These are phyloP conservation scores for Secale cereale DNA, from an alignment of 176 grass and related monocot genomes.

Conservation along the genomic window DNA sequence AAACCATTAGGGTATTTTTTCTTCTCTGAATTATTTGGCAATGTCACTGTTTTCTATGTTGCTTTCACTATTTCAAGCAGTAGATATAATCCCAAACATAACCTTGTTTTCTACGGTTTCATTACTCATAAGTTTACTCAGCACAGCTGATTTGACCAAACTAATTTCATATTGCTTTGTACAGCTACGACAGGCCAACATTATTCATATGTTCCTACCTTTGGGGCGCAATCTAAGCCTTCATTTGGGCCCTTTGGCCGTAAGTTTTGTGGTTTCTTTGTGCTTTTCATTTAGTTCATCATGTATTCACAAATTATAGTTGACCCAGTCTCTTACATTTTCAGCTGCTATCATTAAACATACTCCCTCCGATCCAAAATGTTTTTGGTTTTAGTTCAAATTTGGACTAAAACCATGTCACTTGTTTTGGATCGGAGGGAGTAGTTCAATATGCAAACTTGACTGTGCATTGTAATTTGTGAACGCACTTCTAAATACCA, in stretches of 20 bases:
- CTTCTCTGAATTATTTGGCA: background rate
- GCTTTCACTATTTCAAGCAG: background rate
- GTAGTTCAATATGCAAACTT: background rate
- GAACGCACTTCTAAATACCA: background rate
- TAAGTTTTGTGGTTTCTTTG: background rate
- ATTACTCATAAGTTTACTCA: background rate
- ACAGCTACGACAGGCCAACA: background rate
- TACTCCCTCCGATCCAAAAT: background rate
- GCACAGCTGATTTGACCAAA: background rate
- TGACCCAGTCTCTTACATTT: background rate
- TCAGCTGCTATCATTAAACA: background rate
- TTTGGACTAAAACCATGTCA: too few relatives aligned
- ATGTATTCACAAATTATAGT: background rate
- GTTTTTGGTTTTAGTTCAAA: too few relatives aligned
- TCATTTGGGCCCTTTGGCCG: background rate
- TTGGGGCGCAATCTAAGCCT: background rate
- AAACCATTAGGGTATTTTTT: background rate
- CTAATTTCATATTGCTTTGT: conserved; percentile 15
- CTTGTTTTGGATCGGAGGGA: too few relatives aligned
- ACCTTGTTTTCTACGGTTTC: background rate
- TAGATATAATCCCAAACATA: background rate
- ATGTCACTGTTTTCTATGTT: background rate
- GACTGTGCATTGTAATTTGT: background rate
- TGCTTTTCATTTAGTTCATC: conserved; percentile 5
- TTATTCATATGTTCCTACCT: background rate